A percentile compares a stretch with the other conserved stretches of the same genome.
These are phyloP conservation scores for Acidiella bohemica DNA, from an alignment of 495 filamentous ascomycete species.

Conservation along the genomic window DNA sequence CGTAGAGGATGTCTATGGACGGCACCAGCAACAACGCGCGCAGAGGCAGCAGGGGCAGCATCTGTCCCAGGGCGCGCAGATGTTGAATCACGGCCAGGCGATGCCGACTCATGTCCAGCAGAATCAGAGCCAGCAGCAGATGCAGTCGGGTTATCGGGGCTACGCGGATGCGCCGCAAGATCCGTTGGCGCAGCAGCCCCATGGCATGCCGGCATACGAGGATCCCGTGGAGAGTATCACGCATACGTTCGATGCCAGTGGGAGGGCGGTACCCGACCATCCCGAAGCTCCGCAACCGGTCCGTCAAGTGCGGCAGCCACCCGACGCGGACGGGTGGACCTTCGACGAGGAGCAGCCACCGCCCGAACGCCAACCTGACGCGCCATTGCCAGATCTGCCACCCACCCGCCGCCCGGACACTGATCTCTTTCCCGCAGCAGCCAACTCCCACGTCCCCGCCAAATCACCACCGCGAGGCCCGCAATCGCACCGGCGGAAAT, in stretches of 20 bases:
- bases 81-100: conserved; percentile 48
- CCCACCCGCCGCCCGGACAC: conserved; percentile 60
- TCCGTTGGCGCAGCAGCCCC: conserved; percentile 1
- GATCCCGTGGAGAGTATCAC: conserved; percentile 43
- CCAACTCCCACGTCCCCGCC: conserved; percentile 42
- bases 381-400: conserved; percentile 32
- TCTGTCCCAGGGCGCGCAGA: conserved; percentile 29
- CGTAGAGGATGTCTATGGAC: conserved; percentile 30
- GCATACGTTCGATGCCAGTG: conserved; percentile 44
- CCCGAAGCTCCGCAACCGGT: conserved; percentile 32
- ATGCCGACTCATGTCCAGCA: conserved; percentile 35
- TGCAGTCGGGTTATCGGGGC: conserved; percentile 1
- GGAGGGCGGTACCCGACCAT: conserved; percentile 34
- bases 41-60: conserved; percentile 25
- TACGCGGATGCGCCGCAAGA: conserved; percentile 6
- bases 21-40: conserved; percentile 26
- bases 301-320: conserved; percentile 7
- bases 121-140: neutral
- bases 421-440: conserved; percentile 72
- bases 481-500: conserved; percentile 65
- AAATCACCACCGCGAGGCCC: conserved; percentile 69
- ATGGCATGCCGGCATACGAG: conserved; percentile 25
- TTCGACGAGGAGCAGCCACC: conserved; percentile 58
- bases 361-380: conserved; percentile 31
- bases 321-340: conserved; percentile 69